A percentile compares a stretch with the other conserved stretches of the same genome.
phyloP scores from a whole-genome alignment of 2,329 filamentous ascomycete species.

The Pseudopyricularia javanii region DNA sequence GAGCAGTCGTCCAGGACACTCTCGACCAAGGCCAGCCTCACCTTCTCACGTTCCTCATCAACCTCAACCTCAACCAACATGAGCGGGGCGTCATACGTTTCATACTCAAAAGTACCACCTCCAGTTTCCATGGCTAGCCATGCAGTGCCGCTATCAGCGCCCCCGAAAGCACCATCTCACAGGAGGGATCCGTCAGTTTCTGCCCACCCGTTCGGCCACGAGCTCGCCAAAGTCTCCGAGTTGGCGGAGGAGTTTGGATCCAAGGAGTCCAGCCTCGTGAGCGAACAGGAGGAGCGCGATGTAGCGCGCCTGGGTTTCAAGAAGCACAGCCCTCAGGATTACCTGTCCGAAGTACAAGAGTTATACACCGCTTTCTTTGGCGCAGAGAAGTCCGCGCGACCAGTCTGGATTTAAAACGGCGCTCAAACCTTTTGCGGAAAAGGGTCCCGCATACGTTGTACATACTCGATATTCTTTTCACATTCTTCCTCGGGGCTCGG shows the following conservation, averaged over 20 bases:
- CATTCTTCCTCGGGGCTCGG: background rate
- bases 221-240: conserved; percentile 86
- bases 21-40: conserved; percentile 43
- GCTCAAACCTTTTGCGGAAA: background rate
- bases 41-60: conserved; percentile 44
- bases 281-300: conserved; percentile 63
- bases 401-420: conserved; percentile 35
- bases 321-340: conserved; percentile 70
- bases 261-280: conserved; percentile 33
- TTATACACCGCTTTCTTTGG: conserved; percentile 52
- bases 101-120: conserved; percentile 8
- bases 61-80: conserved; percentile 38
- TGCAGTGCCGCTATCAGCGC: conserved; percentile 14
- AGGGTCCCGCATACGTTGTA: background rate
- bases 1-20: conserved; percentile 38
- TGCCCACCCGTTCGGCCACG: conserved; percentile 70
- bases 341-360: conserved; percentile 66
- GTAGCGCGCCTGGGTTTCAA: conserved; percentile 58
- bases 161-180: conserved; percentile 22
- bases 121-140: conserved; percentile 13
- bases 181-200: conserved; percentile 21
- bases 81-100: conserved; percentile 14
- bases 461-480: background rate
- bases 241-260: conserved; percentile 78
- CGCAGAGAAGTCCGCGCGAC: conserved; percentile 17